Conservation (phyloP, 1,284 basidiomycete species). For the Apiotrichum gamsii region DNA sequence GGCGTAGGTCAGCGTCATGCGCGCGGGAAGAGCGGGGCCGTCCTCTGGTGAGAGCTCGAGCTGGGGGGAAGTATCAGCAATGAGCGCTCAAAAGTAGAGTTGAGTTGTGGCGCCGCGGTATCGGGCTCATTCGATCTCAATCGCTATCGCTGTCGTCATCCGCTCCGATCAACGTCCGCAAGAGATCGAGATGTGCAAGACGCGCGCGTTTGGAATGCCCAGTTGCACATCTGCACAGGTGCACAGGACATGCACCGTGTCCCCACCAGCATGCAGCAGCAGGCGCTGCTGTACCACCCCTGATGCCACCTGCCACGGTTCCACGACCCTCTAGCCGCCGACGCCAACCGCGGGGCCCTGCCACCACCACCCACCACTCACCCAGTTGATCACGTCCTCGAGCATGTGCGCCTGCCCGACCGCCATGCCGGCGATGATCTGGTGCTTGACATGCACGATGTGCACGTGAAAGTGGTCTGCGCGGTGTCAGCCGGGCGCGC, state of each 20-base stretch:
- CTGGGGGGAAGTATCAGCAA: constrained; percentile 42
- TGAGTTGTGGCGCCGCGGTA: not conserved
- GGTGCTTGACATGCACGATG: constrained; percentile 71
- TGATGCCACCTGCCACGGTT: too few species aligned
- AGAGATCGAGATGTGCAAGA: too few species aligned
- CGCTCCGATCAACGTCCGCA: too few species aligned
- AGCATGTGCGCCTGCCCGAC: constrained; percentile 90
- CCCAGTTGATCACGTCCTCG: constrained; percentile 80
- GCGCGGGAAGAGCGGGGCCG: constrained; percentile 54
- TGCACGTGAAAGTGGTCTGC: constrained; percentile 94
- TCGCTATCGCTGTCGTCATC: too few species aligned
- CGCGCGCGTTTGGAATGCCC: too few species aligned
- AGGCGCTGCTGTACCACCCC: too few species aligned
- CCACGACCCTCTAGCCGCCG: too few species aligned
- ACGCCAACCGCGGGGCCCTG: not conserved
- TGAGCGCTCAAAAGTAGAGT: not conserved
- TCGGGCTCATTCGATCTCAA: too few species aligned
- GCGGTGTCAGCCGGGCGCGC: not conserved
- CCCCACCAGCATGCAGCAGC: too few species aligned
- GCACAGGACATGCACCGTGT: too few species aligned
- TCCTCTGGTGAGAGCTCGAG: constrained; percentile 53
- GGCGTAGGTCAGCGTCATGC: constrained; percentile 73
- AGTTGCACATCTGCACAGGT: too few species aligned
- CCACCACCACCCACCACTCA: constrained; percentile 48
- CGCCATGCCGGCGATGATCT: constrained; percentile 61